Base-by-base conservation (phyloP, 495 filamentous ascomycete species). In the Usnea hakonensis region DNA sequence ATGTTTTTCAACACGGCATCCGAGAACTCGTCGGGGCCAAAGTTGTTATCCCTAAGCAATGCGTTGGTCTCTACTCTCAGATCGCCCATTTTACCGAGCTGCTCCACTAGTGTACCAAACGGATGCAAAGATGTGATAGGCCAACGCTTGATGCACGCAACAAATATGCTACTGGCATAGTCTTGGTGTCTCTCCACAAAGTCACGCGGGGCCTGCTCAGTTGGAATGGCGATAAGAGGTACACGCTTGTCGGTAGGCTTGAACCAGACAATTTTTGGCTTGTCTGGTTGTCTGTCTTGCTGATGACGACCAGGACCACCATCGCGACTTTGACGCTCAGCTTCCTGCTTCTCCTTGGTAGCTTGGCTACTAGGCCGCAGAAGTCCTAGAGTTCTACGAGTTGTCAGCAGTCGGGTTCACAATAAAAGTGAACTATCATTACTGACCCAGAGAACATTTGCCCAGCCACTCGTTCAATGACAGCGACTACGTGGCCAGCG, bases 221-320 rank as follows among this genome's bases (percentile, higher is more conserved):
- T 98, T 13, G 94, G 94, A 64, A 98, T 98, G 43, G 94, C 94
- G 73, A 98, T 97, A 66, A 98, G 77, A 64, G 95, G 94, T 50
- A 98, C 94, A 68, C 94, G 89, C 81, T 98, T 98, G 74, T 98
- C 94, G 2, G 94, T 98, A 60, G 94, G 94, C 80, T 98, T 98
- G 80, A 98, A 98, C 94, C 94, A 98, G 37, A 98, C 94, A 76
- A 98, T 98, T 85, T 98, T 98, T 43, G 94, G 94, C 76, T 96
- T 97, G 58, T 98, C 95, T 72, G 91, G 91, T 61, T 91, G 86
- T 55, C 92, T 87, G 43, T 90, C 87, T 36, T 88, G 88, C 58
- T 95, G 87, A 46, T 85, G 83, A 58, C 93, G 90, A 58, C 85
- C 83, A 59, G 78, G 79, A 58, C 79, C 79, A 33, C 94, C 94